phyloP scores from a whole-genome alignment of 148 eudicot genomes.

The Nepenthes gracilis region DNA sequence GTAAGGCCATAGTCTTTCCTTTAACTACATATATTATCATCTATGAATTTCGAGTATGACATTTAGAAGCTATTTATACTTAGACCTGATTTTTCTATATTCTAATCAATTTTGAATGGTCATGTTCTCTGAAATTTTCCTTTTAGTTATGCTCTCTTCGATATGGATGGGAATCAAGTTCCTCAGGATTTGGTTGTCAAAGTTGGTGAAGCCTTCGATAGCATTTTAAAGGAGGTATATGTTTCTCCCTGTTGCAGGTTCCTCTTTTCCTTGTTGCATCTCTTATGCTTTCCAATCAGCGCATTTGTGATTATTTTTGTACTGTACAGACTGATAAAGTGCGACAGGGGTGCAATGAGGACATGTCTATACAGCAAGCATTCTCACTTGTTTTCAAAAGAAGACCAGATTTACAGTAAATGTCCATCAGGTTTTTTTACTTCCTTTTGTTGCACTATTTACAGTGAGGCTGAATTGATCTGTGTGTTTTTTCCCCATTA shows the following conservation, averaged over 20 bases:
- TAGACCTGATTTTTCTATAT: not conserved
- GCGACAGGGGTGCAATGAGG: conserved; percentile 57
- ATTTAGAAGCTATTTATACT: no score
- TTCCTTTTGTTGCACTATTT: not conserved
- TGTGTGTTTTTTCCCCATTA: conserved; percentile 1
- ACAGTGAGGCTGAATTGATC: not conserved
- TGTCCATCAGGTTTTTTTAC: not conserved
- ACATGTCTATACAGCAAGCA: conserved; percentile 69
- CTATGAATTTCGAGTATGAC: no score
- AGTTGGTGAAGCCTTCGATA: conserved; percentile 83
- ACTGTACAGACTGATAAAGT: conserved; percentile 51
- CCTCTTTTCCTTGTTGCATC: conserved; percentile 3
- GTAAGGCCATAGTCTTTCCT: no score
- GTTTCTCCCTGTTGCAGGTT: not conserved
- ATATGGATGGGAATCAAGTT: conserved; percentile 92
- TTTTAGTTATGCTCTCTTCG: conserved; percentile 81
- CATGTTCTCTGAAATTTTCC: not conserved
- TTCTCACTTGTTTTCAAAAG: conserved; percentile 77
- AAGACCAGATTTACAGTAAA: conserved; percentile 19
- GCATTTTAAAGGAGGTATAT: conserved; percentile 66
- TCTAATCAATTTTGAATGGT: not conserved
- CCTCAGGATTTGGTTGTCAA: conserved; percentile 71
- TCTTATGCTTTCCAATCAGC: not conserved
- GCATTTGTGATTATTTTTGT: conserved; percentile 1
- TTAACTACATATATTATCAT: no score